These are phyloP conservation scores for Fusarium neocosmosporiellum DNA, from an alignment of 2,329 filamentous ascomycete species.

Conservation along the genomic window DNA sequence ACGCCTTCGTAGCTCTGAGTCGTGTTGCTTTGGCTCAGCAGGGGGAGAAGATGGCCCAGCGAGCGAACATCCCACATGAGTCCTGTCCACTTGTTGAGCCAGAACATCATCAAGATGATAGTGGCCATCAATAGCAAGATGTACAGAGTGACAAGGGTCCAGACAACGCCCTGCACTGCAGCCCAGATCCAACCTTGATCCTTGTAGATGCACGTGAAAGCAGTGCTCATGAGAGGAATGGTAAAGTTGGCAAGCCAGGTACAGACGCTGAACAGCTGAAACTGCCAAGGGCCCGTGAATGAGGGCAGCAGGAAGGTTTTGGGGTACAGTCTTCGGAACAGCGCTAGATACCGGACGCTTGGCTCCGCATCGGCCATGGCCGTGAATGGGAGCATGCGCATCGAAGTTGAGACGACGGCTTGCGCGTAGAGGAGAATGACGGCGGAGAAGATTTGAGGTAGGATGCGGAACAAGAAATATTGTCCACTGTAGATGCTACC, in stretches of 20 bases:
- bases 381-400: conserved; percentile 81
- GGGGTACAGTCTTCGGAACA: conserved; percentile 77
- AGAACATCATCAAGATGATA: conserved; percentile 67
- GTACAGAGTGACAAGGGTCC: conserved; percentile 82
- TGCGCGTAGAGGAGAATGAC: conserved; percentile 81
- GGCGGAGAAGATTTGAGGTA: conserved; percentile 82
- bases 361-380: conserved; percentile 76
- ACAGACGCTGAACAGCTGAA: conserved; percentile 73
- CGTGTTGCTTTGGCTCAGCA: conserved; percentile 84
- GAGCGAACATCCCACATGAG: conserved; percentile 87
- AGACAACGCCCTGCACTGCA: conserved; percentile 80
- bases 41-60: conserved; percentile 81
- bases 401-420: conserved; percentile 77
- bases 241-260: conserved; percentile 85
- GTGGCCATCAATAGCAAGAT: conserved; percentile 70
- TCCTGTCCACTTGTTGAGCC: conserved; percentile 75
- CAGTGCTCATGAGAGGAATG: conserved; percentile 81
- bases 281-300: conserved; percentile 70
- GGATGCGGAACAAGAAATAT: conserved; percentile 88
- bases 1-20: conserved; percentile 78
- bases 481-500: conserved; percentile 74
- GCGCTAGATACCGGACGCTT: conserved; percentile 68
- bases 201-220: conserved; percentile 74
- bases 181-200: conserved; percentile 80
- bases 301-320: conserved; percentile 73